These are phyloP conservation scores for Osmanthus fragrans DNA, from an alignment of 257 asterid genomes.

Conservation along the genomic window DNA sequence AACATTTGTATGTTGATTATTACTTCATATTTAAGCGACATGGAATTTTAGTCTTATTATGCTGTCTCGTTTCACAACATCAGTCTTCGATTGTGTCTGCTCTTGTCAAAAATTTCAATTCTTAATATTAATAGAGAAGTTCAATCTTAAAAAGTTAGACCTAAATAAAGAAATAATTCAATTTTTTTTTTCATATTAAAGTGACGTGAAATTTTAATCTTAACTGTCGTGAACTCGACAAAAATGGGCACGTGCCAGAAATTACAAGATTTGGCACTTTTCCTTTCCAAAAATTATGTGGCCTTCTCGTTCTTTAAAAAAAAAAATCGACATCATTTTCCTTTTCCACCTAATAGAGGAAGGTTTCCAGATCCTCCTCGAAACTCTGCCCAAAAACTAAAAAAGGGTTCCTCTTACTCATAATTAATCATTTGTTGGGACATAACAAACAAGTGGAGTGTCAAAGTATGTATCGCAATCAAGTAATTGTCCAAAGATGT, in stretches of 20 bases:
- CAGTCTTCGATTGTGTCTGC: too few species aligned
- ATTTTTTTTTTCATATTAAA: too few species aligned
- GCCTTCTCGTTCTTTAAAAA: neutral
- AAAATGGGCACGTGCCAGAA: neutral
- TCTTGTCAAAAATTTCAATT: too few species aligned
- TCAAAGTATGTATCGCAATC: neutral
- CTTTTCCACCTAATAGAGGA: neutral
- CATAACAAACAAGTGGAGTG: neutral
- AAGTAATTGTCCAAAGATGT: neutral
- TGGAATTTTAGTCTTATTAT: too few species aligned
- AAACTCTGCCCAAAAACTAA: neutral
- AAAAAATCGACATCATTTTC: neutral
- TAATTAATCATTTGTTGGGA: neutral
- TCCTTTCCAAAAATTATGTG: neutral
- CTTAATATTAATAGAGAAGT: too few species aligned
- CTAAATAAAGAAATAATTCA: too few species aligned
- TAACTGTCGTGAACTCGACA: too few species aligned
- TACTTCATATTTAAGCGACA: too few species aligned
- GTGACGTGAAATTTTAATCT: neutral
- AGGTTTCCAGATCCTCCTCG: neutral
- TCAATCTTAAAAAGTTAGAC: too few species aligned
- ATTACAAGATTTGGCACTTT: neutral
- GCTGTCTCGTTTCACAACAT: too few species aligned
- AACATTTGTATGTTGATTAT: too few species aligned
- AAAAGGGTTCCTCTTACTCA: neutral